Percentiles rank a stretch among this genome's conserved stretches.
These are phyloP conservation scores for Dorcoceras hygrometricum DNA, from an alignment of 257 asterid genomes.

Conservation along the genomic window DNA sequence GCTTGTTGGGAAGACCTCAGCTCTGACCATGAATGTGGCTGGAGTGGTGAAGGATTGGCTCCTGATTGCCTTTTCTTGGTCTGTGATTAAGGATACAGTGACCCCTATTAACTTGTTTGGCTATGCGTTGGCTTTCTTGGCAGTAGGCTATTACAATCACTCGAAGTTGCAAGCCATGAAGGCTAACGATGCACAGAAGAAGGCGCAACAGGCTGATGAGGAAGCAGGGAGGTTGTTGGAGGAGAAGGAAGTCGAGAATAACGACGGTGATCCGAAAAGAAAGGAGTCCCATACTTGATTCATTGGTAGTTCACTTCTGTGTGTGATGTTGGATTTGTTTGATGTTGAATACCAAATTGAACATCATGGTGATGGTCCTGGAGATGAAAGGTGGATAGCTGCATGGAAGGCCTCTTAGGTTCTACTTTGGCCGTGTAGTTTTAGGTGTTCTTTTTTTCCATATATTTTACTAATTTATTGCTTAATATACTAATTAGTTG, in stretches of 20 bases:
- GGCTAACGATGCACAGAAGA: slow-evolving; percentile 64
- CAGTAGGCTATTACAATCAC: slow-evolving; percentile 61
- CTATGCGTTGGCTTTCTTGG: slow-evolving; percentile 60
- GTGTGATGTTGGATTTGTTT: slow-evolving; percentile 15
- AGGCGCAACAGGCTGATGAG: slow-evolving; percentile 41
- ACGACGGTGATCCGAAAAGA: slow-evolving; percentile 29
- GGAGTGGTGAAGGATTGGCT: slow-evolving; percentile 78
- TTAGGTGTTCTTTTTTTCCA: slow-evolving; percentile 21
- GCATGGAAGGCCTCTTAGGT: slow-evolving; percentile 11
- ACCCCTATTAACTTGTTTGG: slow-evolving; percentile 59
- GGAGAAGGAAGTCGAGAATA: slow-evolving; percentile 36
- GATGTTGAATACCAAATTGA: background rate
- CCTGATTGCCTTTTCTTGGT: slow-evolving; percentile 66
- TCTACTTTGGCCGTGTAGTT: slow-evolving; percentile 17
- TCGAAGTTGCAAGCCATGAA: slow-evolving; percentile 54
- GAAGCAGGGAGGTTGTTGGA: slow-evolving; percentile 51
- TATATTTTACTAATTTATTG: background rate
- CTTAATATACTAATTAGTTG: background rate
- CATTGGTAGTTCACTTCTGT: background rate
- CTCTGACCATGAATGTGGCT: slow-evolving; percentile 75
- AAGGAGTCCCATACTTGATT: slow-evolving; percentile 35
- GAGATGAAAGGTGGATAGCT: slow-evolving; percentile 17
- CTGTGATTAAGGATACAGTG: slow-evolving; percentile 69
- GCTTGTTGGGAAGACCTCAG: slow-evolving; percentile 69
- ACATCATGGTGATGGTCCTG: slow-evolving; percentile 20